These are phyloP conservation scores for Phytophthora kernoviae DNA, from an alignment of 352 stramenopile species.

Conservation along the genomic window DNA sequence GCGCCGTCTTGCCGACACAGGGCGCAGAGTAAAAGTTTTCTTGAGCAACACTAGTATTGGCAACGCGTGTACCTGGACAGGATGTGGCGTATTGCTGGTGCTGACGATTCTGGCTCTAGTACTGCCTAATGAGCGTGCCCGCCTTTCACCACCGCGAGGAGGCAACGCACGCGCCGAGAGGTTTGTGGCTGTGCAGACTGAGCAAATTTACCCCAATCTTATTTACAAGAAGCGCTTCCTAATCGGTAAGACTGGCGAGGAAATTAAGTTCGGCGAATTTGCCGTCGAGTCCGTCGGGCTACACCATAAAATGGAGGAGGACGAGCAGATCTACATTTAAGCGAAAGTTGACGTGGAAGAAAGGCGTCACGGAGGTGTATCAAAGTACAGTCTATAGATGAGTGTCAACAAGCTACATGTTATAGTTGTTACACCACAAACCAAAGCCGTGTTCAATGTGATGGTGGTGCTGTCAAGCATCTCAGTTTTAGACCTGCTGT, in stretches of 20 bases:
- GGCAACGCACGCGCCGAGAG: constrained; percentile 63
- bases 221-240: constrained; percentile 83
- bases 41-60: constrained; percentile 68
- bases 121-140: constrained; percentile 59
- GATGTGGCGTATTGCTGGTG: constrained; percentile 44
- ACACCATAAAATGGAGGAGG: constrained; percentile 72
- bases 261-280: constrained; percentile 79
- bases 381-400: too few relatives aligned
- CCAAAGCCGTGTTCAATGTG: too few relatives aligned
- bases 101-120: constrained; percentile 55
- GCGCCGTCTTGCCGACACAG: constrained; percentile 33
- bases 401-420: too few relatives aligned
- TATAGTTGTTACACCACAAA: too few relatives aligned
- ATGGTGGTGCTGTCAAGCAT: not conserved
- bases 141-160: constrained; percentile 48
- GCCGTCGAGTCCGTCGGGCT: constrained; percentile 61
- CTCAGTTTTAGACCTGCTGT: not conserved
- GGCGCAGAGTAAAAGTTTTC: constrained; percentile 41
- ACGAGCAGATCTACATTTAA: constrained; percentile 72
- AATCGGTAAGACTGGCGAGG: constrained; percentile 70
- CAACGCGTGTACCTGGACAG: constrained; percentile 52
- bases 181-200: constrained; percentile 70
- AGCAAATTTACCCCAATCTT: constrained; percentile 75
- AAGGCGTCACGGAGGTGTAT: too few relatives aligned
- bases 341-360: not conserved